Conservation (phyloP, 495 filamentous ascomycete species). For the Rostrohypoxylon terebratum region DNA sequence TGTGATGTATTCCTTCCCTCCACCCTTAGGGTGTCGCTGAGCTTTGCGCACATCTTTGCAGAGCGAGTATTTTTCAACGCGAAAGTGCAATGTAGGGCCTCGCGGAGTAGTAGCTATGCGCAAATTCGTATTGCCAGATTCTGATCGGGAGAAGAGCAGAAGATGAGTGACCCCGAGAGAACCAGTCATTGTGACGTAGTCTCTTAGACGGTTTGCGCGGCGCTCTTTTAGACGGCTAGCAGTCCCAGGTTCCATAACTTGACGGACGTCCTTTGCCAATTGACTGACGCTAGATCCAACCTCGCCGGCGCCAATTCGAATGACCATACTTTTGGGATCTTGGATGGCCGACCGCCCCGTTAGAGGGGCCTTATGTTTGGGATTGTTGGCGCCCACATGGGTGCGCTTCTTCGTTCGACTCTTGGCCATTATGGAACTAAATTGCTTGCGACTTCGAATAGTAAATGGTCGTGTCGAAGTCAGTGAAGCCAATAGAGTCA, state of each 20-base stretch:
- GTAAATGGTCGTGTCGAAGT: neutral
- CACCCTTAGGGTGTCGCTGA: conserved; percentile 81
- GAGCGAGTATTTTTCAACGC: conserved; percentile 95
- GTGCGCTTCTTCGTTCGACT: conserved; percentile 89
- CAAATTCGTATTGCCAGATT: conserved; percentile 90
- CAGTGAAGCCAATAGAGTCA: neutral
- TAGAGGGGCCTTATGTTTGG: conserved; percentile 54
- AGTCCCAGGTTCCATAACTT: conserved; percentile 95
- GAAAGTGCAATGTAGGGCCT: conserved; percentile 92
- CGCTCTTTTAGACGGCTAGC: conserved; percentile 89
- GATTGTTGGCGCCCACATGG: conserved; percentile 77
- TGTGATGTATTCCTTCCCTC: conserved; percentile 83
- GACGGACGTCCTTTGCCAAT: conserved; percentile 88
- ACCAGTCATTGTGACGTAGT: conserved; percentile 96
- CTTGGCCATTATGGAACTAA: conserved; percentile 76
- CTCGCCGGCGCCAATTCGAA: conserved; percentile 93
- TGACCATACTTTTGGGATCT: conserved; percentile 96
- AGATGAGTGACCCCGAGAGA: conserved; percentile 94
- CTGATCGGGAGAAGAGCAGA: conserved; percentile 91
- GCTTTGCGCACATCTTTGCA: conserved; percentile 88
- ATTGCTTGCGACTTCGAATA: neutral
- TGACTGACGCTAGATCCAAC: conserved; percentile 92
- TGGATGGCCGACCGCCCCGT: conserved; percentile 57
- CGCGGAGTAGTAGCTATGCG: conserved; percentile 88
- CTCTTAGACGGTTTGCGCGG: conserved; percentile 86